A percentile compares a stretch with the other conserved stretches of the same genome.
phyloP scores from a whole-genome alignment of 345 rosid genomes.

The Anastatica hierochuntica region DNA sequence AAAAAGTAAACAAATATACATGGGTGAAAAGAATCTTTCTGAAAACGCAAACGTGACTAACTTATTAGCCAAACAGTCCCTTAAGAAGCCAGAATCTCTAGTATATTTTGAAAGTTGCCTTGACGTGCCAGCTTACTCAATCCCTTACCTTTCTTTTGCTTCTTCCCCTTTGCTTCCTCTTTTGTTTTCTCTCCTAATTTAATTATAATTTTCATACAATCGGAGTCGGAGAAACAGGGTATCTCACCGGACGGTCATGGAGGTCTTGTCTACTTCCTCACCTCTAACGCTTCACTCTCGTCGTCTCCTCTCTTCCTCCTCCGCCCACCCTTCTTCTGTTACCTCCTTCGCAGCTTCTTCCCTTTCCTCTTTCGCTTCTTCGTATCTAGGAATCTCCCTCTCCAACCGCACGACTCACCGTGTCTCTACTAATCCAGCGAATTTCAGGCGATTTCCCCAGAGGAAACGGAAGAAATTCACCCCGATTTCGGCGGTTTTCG shows the following conservation, averaged over 20 bases:
- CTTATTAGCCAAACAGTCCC: no score
- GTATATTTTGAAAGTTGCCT: conserved; percentile 11
- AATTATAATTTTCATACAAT: no score
- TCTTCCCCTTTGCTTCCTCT: conserved; percentile 22
- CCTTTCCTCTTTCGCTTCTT: conserved; percentile 40
- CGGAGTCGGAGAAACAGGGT: conserved; percentile 1
- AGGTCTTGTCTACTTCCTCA: conserved; percentile 51
- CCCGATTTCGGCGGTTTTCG: conserved; percentile 65
- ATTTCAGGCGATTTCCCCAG: conserved; percentile 11
- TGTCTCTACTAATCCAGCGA: conserved; percentile 6
- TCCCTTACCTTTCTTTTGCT: conserved; percentile 30
- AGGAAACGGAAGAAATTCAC: conserved; percentile 33
- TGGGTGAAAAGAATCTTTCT: no score
- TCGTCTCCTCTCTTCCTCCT: conserved; percentile 23
- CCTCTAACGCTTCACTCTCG: conserved; percentile 45
- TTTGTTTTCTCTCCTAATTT: background rate
- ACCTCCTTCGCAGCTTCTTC: conserved; percentile 26
- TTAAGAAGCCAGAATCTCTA: no score
- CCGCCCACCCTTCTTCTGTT: conserved; percentile 14
- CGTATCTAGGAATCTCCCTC: conserved; percentile 44
- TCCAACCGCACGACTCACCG: conserved; percentile 26
- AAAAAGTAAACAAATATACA: no score
- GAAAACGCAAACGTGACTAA: no score
- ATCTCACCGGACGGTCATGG: conserved; percentile 35
- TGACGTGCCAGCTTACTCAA: conserved; percentile 34